Conservation (phyloP, 768 basidiomycete genomes). For the Hydnomerulius pinastri region DNA sequence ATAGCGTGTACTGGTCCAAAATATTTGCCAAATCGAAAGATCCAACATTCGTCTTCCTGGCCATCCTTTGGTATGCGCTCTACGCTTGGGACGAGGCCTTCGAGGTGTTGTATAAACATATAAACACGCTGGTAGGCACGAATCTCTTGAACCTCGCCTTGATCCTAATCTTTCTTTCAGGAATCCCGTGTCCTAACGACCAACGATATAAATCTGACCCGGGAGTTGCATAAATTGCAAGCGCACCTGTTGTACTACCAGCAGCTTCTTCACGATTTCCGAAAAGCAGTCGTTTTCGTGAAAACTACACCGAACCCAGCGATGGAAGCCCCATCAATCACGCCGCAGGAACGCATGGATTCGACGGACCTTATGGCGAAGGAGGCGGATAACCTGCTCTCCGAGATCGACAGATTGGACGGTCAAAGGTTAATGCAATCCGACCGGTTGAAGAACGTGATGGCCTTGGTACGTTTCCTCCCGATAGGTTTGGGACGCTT, state of each 20-base stretch:
- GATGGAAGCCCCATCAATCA: slow-evolving; percentile 32
- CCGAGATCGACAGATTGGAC: slow-evolving; percentile 44
- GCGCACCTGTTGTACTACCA: slow-evolving; percentile 60
- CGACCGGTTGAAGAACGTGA: slow-evolving; percentile 34
- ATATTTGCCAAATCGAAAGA: slow-evolving; percentile 33
- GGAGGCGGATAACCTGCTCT: slow-evolving; percentile 34
- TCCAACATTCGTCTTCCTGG: slow-evolving; percentile 35
- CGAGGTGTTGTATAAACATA: slow-evolving; percentile 51
- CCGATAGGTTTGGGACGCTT: background rate
- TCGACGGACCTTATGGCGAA: slow-evolving; percentile 14
- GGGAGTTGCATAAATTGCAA: slow-evolving; percentile 56
- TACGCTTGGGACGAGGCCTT: slow-evolving; percentile 66
- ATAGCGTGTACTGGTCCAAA: slow-evolving; percentile 40
- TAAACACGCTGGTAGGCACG: slow-evolving; percentile 46
- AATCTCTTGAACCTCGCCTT: background rate
- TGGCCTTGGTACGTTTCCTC: slow-evolving; percentile 24
- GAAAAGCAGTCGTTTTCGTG: slow-evolving; percentile 52
- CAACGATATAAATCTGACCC: slow-evolving; percentile 43
- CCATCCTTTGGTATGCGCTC: slow-evolving; percentile 57
- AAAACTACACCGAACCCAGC: slow-evolving; percentile 50
- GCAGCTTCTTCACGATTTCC: slow-evolving; percentile 55
- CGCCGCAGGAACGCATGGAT: background rate
- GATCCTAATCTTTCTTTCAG: slow-evolving; percentile 26
- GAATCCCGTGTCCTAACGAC: slow-evolving; percentile 44
- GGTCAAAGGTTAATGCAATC: slow-evolving; percentile 29